A percentile compares a stretch with the other conserved stretches of the same genome.
Conservation (phyloP, 75 land plant species). For the Cupressus sempervirens region DNA sequence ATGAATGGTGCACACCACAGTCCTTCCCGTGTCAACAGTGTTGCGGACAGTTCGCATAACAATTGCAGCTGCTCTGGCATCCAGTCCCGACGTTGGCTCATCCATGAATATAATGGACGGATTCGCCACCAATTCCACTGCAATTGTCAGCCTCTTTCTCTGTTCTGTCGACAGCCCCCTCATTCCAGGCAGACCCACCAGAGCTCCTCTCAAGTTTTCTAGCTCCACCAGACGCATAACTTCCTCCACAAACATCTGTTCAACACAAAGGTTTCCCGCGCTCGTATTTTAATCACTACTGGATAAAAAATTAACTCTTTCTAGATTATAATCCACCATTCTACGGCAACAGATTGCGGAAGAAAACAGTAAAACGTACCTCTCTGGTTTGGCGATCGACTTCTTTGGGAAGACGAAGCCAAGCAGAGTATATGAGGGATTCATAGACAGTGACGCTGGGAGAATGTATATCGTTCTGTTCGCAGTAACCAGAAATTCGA, state of each 20-base stretch:
- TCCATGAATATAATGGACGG: conserved; percentile 91
- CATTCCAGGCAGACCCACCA: conserved; percentile 76
- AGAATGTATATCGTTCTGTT: conserved; percentile 76
- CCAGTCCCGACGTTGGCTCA: conserved; percentile 83
- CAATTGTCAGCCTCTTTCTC: conserved; percentile 68
- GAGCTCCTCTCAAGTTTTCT: conserved; percentile 40
- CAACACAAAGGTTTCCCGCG: too few relatives aligned
- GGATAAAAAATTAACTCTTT: too few relatives aligned
- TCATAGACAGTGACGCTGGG: conserved; percentile 72
- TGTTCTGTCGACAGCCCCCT: conserved; percentile 81
- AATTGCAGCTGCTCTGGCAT: conserved; percentile 86
- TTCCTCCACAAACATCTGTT: conserved; percentile 80
- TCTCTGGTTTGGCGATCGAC: conserved; percentile 40
- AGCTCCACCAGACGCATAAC: conserved; percentile 83
- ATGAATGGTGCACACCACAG: conserved; percentile 83
- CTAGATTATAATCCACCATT: not conserved
- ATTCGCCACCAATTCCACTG: conserved; percentile 75
- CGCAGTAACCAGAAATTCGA: conserved; percentile 68
- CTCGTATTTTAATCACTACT: not conserved
- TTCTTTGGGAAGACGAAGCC: conserved; percentile 57
- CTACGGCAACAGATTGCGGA: not conserved
- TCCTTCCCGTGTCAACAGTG: conserved; percentile 79
- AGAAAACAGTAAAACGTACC: conserved; percentile 21
- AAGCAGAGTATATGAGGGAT: conserved; percentile 62
- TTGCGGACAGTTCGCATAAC: conserved; percentile 86